Conservation (phyloP, 371 early-diverging fungal genomes). For the Lichtheimia ornata region DNA sequence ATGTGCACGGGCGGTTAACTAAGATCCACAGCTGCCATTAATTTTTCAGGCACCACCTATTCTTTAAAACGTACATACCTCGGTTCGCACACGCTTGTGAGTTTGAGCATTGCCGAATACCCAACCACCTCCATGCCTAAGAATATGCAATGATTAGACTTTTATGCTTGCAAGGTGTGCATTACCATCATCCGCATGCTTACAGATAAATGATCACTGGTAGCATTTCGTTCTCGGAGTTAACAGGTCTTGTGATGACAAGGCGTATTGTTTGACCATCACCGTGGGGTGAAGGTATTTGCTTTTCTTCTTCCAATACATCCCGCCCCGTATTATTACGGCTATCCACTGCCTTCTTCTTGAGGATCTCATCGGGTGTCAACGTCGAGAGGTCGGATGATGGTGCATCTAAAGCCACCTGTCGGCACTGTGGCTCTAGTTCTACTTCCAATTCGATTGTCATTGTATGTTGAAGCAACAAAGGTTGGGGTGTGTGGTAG, state of each 20-base stretch:
- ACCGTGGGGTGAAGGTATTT: no score
- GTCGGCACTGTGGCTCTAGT: neutral
- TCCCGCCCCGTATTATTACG: neutral
- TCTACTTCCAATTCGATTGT: neutral
- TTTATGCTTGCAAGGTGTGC: no score
- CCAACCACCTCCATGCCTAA: constrained; percentile 22
- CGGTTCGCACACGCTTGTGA: constrained; percentile 5
- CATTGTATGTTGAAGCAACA: no score
- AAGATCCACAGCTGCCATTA: neutral
- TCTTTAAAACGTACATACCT: neutral
- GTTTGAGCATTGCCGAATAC: constrained; percentile 12
- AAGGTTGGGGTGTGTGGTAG: no score
- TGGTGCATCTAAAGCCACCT: constrained; percentile 7
- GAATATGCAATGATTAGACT: neutral
- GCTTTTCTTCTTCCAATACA: no score
- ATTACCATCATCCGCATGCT: neutral
- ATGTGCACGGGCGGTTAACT: constrained; percentile 10
- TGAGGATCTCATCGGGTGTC: constrained; percentile 7
- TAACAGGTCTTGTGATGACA: constrained; percentile 12
- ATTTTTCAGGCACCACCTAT: neutral
- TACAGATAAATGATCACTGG: constrained; percentile 17
- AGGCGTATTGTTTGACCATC: constrained; percentile 3
- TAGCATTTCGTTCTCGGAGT: constrained; percentile 9
- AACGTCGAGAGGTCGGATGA: constrained; percentile 3
- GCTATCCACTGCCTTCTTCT: neutral